Evolutionary conservation across 2,329 filamentous ascomycete genomes (phyloP), one percentile per base, ranked within the genome.

Genomic region (Colletotrichum simmondsii): DNA sequence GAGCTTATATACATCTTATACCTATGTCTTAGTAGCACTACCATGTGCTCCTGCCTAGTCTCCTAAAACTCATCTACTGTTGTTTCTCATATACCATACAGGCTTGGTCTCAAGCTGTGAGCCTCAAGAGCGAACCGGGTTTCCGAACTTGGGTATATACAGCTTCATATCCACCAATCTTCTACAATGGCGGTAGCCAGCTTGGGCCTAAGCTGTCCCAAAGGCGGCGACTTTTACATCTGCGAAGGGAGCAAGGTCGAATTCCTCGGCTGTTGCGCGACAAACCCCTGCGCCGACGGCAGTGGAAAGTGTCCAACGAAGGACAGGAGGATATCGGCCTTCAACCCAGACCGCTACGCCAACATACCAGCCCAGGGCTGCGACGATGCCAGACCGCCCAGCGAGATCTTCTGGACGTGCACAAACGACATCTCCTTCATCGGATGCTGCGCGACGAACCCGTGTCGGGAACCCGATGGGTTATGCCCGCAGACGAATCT

Each of bases 201-300:
- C 30, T 14, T 83, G 1, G 81, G 78, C 16, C 73, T 83, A 0
- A 71, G 69, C 5, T 85, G 84, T 54, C 80, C 79, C 0, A 68
- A 63, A 1, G 78, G 77, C 4, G 80, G 81, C 28, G 46, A 68
- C 6, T 84, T 85, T 46, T 85, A 85, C 77, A 76, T 84, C 68
- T 85, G 84, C 74, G 56, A 72, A 4, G 75, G 77, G 2, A 79
- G 78, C 37, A 73, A 71, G 4, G 74, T 75, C 3, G 79, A 80
- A 35, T 86, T 85, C 75, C 67, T 86, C 53, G 85, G 84, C 14
- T 86, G 84, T 74, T 86, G 84, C 76, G 76, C 77, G 46, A 76
- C 76, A 42, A 75, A 85, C 64, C 83, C 84, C 2, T 83, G 80
- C 75, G 71, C 75, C 26, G 71, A 75, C 37, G 75, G 74, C 37